Conservation (phyloP, 805 yeast species). For the Pichia thaimueangensis region DNA sequence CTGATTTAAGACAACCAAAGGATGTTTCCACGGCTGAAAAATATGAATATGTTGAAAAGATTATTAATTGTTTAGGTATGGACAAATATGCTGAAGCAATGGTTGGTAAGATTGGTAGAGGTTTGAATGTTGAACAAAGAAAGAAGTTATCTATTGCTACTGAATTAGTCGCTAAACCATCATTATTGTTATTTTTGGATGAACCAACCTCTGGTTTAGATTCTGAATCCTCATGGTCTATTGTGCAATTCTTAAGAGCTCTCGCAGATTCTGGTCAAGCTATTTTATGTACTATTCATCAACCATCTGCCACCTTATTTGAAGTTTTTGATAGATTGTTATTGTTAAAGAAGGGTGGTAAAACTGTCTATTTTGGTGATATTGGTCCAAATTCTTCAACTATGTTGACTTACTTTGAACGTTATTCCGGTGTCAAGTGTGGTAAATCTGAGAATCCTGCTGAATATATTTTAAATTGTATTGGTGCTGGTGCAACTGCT, state of each 20-base stretch:
- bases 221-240: conserved; percentile 55
- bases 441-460: conserved; percentile 61
- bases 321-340: conserved; percentile 32
- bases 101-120: conserved; percentile 40
- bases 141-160: conserved; percentile 49
- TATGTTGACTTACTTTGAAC: conserved; percentile 42
- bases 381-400: conserved; percentile 40
- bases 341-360: conserved; percentile 45
- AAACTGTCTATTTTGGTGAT: conserved; percentile 50
- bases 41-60: conserved; percentile 37
- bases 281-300: conserved; percentile 52
- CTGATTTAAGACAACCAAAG: conserved; percentile 41
- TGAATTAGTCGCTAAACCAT: conserved; percentile 49
- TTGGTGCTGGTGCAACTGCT: conserved; percentile 83
- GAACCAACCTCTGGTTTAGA: conserved; percentile 56
- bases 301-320: conserved; percentile 43
- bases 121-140: conserved; percentile 50
- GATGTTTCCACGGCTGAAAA: conserved; percentile 38
- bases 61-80: conserved; percentile 36
- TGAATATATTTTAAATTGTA: conserved; percentile 65
- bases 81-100: conserved; percentile 47
- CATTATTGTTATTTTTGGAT: conserved; percentile 46
- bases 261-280: conserved; percentile 50
- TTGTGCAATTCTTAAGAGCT: conserved; percentile 43
- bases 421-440: conserved; percentile 61